Percentiles rank a stretch among this genome's conserved stretches.
Conservation (phyloP, 345 rosid genomes). For the Cardamine occulta region DNA sequence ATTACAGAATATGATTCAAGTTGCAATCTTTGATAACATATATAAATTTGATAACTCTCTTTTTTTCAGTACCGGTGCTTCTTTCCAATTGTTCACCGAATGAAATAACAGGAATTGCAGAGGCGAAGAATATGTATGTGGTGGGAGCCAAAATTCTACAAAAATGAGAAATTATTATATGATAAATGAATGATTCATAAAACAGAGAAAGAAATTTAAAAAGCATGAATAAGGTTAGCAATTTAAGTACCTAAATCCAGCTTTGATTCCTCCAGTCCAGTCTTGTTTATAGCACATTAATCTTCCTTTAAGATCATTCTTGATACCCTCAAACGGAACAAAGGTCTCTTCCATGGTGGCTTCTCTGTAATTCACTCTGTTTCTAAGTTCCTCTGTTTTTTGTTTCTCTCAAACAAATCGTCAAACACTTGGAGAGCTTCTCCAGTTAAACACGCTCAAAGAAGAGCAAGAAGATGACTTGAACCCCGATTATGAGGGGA, state of each 20-base stretch:
- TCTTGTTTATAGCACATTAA: slow-evolving; percentile 87
- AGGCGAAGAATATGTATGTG: slow-evolving; percentile 95
- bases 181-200: not conserved
- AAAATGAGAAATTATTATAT: not conserved
- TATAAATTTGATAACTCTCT: not conserved
- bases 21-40: slow-evolving; percentile 5
- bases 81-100: slow-evolving; percentile 94
- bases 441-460: not conserved
- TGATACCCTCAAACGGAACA: slow-evolving; percentile 83
- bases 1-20: not conserved
- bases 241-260: slow-evolving; percentile 67
- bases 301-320: slow-evolving; percentile 82
- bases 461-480: slow-evolving; percentile 1
- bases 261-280: slow-evolving; percentile 82
- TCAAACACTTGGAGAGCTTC: slow-evolving; percentile 40
- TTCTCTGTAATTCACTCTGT: slow-evolving; percentile 28
- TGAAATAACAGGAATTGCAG: slow-evolving; percentile 97
- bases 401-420: slow-evolving; percentile 20
- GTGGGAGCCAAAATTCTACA: slow-evolving; percentile 95
- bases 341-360: slow-evolving; percentile 81
- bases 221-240: not conserved
- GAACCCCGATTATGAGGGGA: not conserved
- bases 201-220: not conserved
- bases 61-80: slow-evolving; percentile 68
- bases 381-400: slow-evolving; percentile 33